Conservation (phyloP, 345 rosid genomes). For the Pseudoturritis turrita region DNA sequence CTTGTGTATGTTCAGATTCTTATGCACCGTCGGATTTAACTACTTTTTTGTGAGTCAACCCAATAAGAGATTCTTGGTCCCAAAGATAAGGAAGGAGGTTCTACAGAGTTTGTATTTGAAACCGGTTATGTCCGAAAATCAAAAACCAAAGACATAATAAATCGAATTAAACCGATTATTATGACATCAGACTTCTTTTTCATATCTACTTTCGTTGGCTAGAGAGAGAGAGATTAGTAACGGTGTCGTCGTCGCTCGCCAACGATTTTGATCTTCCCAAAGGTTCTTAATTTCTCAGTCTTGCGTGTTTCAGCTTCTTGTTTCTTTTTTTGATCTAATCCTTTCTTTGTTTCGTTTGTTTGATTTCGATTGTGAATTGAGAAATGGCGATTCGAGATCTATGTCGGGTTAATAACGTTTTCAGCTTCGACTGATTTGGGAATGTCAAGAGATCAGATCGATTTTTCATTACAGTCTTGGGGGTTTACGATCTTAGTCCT, state of each 20-base stretch:
- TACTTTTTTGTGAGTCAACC: slow-evolving; percentile 2
- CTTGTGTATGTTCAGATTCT: not conserved
- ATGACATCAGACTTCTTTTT: not conserved
- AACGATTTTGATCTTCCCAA: slow-evolving; percentile 15
- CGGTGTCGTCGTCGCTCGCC: slow-evolving; percentile 28
- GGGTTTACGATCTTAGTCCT: slow-evolving; percentile 16
- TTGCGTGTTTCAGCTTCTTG: not conserved
- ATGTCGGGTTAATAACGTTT: not conserved
- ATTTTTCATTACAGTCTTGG: not conserved
- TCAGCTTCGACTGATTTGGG: not conserved
- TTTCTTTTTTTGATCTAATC: not conserved
- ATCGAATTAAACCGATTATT: not conserved
- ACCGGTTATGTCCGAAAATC: slow-evolving; percentile 11
- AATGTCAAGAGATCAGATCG: slow-evolving; percentile 14
- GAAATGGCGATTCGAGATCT: slow-evolving; percentile 20
- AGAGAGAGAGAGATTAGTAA: slow-evolving; percentile 13
- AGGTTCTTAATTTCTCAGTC: slow-evolving; percentile 23
- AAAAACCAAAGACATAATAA: not conserved
- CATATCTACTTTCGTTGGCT: slow-evolving; percentile 27
- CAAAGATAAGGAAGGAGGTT: not conserved
- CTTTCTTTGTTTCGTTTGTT: not conserved
- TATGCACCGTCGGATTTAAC: not conserved
- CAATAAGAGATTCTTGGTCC: not conserved
- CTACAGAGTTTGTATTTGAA: not conserved
- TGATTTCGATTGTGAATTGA: slow-evolving; percentile 4